Percentiles rank a stretch among this genome's conserved stretches.
Conservation (phyloP, 1,139 yeast genomes). For the Debaryomycetaceae sp. region DNA sequence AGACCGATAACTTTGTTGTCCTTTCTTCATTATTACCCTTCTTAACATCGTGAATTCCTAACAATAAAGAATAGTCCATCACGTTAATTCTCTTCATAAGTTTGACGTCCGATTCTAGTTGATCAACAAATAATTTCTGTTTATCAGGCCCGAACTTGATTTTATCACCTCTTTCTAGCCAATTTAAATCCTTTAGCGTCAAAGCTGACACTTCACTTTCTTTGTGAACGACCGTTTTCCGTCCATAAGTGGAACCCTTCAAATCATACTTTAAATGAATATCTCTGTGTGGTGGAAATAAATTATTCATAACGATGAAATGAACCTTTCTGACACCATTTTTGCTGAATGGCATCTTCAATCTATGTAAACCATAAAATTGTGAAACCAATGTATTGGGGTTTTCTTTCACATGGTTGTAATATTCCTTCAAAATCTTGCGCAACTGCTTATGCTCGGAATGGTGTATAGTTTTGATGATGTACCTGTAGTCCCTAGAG, state of each 20-base stretch:
- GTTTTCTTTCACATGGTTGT: slow-evolving; percentile 73
- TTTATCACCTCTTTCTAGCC: slow-evolving; percentile 64
- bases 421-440: slow-evolving; percentile 70
- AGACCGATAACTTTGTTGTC: slow-evolving; percentile 40
- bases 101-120: slow-evolving; percentile 70
- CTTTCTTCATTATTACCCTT: slow-evolving; percentile 47
- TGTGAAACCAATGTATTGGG: slow-evolving; percentile 91
- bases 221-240: slow-evolving; percentile 46
- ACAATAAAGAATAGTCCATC: slow-evolving; percentile 90
- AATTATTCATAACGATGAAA: slow-evolving; percentile 93
- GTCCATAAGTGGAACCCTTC: slow-evolving; percentile 91
- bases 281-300: slow-evolving; percentile 92
- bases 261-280: slow-evolving; percentile 84
- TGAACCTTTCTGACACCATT: slow-evolving; percentile 73
- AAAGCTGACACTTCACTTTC: slow-evolving; percentile 35
- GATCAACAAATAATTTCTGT: slow-evolving; percentile 55
- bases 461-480: slow-evolving; percentile 93
- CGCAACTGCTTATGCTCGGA: slow-evolving; percentile 86
- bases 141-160: slow-evolving; percentile 74
- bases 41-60: slow-evolving; percentile 80
- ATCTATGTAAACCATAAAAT: slow-evolving; percentile 92
- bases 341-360: slow-evolving; percentile 69
- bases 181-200: slow-evolving; percentile 78
- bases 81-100: slow-evolving; percentile 72
- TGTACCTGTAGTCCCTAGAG: slow-evolving; percentile 88